Evolutionary conservation across 177 flowering plant species (phyloP), one percentile per base, ranked within the genome.

Genomic region (Vitis hybrid): DNA sequence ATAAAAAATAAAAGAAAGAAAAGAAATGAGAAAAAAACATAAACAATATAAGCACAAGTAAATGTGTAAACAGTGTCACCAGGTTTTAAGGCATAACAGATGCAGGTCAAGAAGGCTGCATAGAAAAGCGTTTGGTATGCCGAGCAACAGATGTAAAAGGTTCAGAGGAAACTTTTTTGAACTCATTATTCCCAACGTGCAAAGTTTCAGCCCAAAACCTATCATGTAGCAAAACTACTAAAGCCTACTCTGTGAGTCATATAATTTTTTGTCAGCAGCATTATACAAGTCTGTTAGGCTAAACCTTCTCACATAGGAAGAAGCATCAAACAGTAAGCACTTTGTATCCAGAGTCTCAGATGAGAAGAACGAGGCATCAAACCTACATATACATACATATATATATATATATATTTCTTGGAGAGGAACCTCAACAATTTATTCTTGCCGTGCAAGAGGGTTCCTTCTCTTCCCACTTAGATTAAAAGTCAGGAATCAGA

Each of bases 21-120:
- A 18, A 57, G 14, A 77, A 67, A 62, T 21, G 50, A 27, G 58
- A 48, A 16, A 60, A 52, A 55, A 52, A 4, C 48, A 24, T 21
- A 64, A 64, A 64, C 50, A 7, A 64, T 48, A n/a, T 12, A 13
- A 32, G 27, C 10, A 51, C 12, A 58, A 6, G 11, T 35, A 8
- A 49, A 48, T 64, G 32, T 5, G 46, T 35, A 35, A 35, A 35
- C 46, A 35, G 7, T 24, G 46, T 35, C 46, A 35, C 46, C 7
- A 35, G 46, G 46, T 35, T 35, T 35, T 35, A 35, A 35, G 46
- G 46, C 46, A 35, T 35, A 35, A 6, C 7, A 6, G 46, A 35
- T 35, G 16, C 14, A 54, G 56, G 6, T 54, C n/a, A 54, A 54
- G 56, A 54, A 13, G 56, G n/a, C 0, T 12, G 16, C 15, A 54